Evolutionary conservation across 2,329 filamentous ascomycete species (phyloP).

Genomic region (Neonectria ditissima): DNA sequence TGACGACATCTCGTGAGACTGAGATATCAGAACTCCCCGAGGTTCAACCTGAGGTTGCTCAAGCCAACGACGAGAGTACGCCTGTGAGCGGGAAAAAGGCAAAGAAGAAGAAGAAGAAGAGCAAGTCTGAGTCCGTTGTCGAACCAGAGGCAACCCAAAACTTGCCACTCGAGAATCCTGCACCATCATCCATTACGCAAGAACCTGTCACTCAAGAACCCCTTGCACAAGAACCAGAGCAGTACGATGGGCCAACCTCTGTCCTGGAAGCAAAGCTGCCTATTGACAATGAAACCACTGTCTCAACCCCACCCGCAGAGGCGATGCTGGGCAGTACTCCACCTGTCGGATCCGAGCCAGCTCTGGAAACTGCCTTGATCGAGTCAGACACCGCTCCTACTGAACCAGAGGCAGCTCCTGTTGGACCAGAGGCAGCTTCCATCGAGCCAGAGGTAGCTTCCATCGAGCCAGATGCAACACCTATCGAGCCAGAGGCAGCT

Average conservation of each 20-base stretch:
- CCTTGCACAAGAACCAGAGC: conserved; percentile 9
- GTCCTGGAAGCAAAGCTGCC: neutral
- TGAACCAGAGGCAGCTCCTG: conserved; percentile 19
- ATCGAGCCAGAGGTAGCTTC: neutral
- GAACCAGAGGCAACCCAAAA: conserved; percentile 30
- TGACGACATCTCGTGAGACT: neutral
- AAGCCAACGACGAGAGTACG: conserved; percentile 34
- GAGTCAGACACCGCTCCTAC: neutral
- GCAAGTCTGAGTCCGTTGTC: conserved; percentile 37
- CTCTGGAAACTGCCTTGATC: conserved; percentile 11
- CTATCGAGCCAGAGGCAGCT: conserved; percentile 8
- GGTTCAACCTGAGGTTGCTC: conserved; percentile 28
- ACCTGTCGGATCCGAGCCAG: conserved; percentile 18
- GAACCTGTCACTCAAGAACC: conserved; percentile 15
- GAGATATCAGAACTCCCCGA: conserved; percentile 14
- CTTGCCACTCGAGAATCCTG: conserved; percentile 20
- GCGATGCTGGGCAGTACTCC: neutral
- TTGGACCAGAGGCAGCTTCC: conserved; percentile 5
- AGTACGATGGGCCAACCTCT: neutral
- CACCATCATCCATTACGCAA: conserved; percentile 17
- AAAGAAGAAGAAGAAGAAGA: conserved; percentile 49
- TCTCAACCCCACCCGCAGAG: conserved; percentile 4
- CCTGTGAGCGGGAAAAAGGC: conserved; percentile 40
- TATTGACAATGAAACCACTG: conserved; percentile 40
- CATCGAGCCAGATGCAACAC: conserved; percentile 15